A percentile compares a stretch with the other conserved stretches of the same genome.
These are phyloP conservation scores for Barnettozyma populi DNA, from an alignment of 805 yeast species.

Conservation along the genomic window DNA sequence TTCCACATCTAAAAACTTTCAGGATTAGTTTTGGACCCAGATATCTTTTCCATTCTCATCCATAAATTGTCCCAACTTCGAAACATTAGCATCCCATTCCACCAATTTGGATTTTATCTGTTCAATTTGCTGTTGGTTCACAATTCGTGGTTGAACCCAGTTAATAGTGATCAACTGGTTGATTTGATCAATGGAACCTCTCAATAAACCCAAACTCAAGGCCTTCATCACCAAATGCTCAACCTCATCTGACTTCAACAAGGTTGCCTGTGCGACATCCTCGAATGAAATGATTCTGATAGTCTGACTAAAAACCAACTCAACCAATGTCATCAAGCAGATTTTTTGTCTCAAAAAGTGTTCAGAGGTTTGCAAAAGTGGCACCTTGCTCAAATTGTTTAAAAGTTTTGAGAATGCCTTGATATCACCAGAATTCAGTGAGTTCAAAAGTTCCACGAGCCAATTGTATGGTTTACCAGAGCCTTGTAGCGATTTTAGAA, in stretches of 20 bases:
- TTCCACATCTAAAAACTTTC: neutral
- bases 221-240: constrained; percentile 92
- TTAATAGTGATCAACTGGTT: constrained; percentile 69
- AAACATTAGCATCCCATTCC: constrained; percentile 76
- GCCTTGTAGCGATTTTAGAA: constrained; percentile 38
- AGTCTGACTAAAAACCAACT: constrained; percentile 75
- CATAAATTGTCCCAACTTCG: constrained; percentile 56
- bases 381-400: constrained; percentile 38
- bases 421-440: constrained; percentile 77
- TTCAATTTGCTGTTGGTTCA: constrained; percentile 74
- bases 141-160: constrained; percentile 96
- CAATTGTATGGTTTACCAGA: constrained; percentile 51
- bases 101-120: constrained; percentile 68
- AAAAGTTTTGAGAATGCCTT: constrained; percentile 50
- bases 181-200: constrained; percentile 90
- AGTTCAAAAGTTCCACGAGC: constrained; percentile 64
- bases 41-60: constrained; percentile 55
- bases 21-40: constrained; percentile 40
- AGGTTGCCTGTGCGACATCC: constrained; percentile 69
- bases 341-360: constrained; percentile 82
- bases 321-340: constrained; percentile 86
- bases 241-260: constrained; percentile 57
- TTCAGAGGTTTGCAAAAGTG: constrained; percentile 52
- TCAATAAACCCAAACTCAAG: constrained; percentile 72
- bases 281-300: constrained; percentile 68